Percentiles rank a stretch among this genome's conserved stretches.
These are phyloP conservation scores for Metschnikowia gelsemii DNA, from an alignment of 805 yeast genomes.

Conservation along the genomic window DNA sequence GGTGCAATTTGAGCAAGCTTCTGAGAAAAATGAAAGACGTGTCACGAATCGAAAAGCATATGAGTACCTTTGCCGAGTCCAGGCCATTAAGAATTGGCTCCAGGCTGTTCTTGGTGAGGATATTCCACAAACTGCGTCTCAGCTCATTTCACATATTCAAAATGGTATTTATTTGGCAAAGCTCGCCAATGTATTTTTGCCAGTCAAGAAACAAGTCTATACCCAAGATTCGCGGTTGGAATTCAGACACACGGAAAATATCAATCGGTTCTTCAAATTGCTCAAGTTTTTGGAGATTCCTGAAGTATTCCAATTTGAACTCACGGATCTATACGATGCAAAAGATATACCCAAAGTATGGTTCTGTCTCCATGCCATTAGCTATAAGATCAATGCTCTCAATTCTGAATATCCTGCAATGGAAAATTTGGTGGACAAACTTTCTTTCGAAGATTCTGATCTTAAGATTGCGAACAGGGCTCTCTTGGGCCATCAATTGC, in stretches of 20 bases:
- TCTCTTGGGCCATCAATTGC: slow-evolving; percentile 64
- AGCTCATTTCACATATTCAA: slow-evolving; percentile 63
- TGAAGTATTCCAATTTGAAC: slow-evolving; percentile 82
- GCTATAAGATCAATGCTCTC: slow-evolving; percentile 64
- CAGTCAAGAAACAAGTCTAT: slow-evolving; percentile 56
- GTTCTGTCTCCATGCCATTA: slow-evolving; percentile 86
- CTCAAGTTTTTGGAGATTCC: slow-evolving; percentile 74
- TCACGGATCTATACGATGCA: slow-evolving; percentile 89
- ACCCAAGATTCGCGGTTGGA: slow-evolving; percentile 59
- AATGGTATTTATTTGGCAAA: slow-evolving; percentile 87
- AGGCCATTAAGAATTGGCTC: slow-evolving; percentile 81
- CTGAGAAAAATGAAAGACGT: slow-evolving; percentile 1
- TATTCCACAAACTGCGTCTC: slow-evolving; percentile 53
- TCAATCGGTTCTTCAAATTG: slow-evolving; percentile 74
- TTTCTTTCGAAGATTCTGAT: slow-evolving; percentile 67
- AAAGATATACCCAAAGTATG: slow-evolving; percentile 92
- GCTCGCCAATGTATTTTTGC: slow-evolving; percentile 68
- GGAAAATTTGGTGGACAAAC: slow-evolving; percentile 57
- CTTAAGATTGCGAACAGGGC: slow-evolving; percentile 68
- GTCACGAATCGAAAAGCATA: slow-evolving; percentile 43
- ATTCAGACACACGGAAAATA: slow-evolving; percentile 90
- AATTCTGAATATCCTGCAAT: slow-evolving; percentile 57
- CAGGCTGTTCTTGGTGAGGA: slow-evolving; percentile 58
- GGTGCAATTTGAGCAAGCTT: slow-evolving; percentile 4
- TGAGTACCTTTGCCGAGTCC: slow-evolving; percentile 77